Percentiles rank a stretch among this genome's conserved stretches.
Conservation (phyloP, 1,284 basidiomycete species). For the Melanopsichium pennsylvanicum region DNA sequence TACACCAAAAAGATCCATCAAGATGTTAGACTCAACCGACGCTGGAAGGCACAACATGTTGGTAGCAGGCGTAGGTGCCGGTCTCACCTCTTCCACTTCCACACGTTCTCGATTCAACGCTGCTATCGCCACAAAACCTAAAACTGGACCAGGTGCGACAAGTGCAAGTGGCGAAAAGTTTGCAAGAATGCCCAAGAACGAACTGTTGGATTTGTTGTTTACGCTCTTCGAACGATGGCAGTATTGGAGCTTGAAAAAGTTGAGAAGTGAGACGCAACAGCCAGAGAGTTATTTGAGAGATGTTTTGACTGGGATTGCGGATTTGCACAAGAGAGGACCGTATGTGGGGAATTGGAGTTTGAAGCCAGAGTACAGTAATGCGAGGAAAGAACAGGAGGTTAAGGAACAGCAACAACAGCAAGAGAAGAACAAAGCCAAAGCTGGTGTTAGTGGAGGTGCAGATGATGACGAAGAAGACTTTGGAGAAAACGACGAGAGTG, state of each 20-base stretch:
- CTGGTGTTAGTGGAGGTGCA: too few species aligned
- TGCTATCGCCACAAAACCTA: slow-evolving; percentile 25
- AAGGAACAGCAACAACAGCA: slow-evolving; percentile 1
- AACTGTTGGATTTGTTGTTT: slow-evolving; percentile 87
- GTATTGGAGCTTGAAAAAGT: slow-evolving; percentile 81
- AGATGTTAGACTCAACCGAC: slow-evolving; percentile 66
- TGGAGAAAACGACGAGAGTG: slow-evolving; percentile 32
- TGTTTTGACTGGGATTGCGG: slow-evolving; percentile 81
- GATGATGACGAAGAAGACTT: slow-evolving; percentile 30
- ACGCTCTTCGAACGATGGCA: slow-evolving; percentile 78
- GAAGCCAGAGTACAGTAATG: slow-evolving; percentile 52
- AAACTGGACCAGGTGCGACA: background rate
- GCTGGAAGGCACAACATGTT: slow-evolving; percentile 66
- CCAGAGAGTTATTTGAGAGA: slow-evolving; percentile 91
- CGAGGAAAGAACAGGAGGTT: slow-evolving; percentile 25
- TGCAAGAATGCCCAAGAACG: slow-evolving; percentile 86
- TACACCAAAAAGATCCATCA: slow-evolving; percentile 67
- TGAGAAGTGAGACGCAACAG: slow-evolving; percentile 84
- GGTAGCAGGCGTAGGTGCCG: slow-evolving; percentile 57
- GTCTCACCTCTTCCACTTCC: slow-evolving; percentile 14
- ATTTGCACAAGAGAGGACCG: slow-evolving; percentile 79
- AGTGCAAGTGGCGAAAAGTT: slow-evolving; percentile 72
- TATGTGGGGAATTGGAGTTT: slow-evolving; percentile 68
- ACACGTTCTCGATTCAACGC: slow-evolving; percentile 47
- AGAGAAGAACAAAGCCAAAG: background rate